Conservation (phyloP, 2,329 filamentous ascomycete species). For the Diaporthe sp. region DNA sequence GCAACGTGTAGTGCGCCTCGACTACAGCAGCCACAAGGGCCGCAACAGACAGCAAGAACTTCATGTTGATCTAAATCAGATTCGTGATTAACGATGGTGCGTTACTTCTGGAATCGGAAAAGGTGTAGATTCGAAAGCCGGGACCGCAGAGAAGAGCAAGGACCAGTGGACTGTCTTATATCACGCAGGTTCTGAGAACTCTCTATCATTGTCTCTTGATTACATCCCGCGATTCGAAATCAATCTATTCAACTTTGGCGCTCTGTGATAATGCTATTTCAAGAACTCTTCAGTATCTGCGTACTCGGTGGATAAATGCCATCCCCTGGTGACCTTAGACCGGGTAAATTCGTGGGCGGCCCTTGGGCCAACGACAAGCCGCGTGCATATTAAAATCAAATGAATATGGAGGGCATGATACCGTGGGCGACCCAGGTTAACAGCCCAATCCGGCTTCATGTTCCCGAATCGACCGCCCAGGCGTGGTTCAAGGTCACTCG, state of each 20-base stretch:
- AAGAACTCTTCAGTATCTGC: not conserved
- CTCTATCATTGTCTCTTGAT: not conserved
- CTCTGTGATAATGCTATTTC: not conserved
- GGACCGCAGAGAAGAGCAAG: too few relatives aligned
- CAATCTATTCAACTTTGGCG: not conserved
- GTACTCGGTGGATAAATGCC: not conserved
- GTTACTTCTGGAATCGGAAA: not conserved
- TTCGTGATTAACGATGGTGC: not conserved
- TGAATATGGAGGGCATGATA: not conserved
- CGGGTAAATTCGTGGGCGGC: not conserved
- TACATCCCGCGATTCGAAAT: not conserved
- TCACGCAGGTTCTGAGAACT: not conserved
- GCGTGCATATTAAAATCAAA: conserved; percentile 4
- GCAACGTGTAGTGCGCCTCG: conserved; percentile 23
- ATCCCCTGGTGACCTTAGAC: not conserved
- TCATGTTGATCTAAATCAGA: not conserved
- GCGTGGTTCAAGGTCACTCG: not conserved
- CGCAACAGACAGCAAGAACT: not conserved
- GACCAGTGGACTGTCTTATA: not conserved
- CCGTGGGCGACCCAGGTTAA: not conserved
- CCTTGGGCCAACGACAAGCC: not conserved
- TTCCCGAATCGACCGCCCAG: not conserved
- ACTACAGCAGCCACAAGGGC: conserved; percentile 1
- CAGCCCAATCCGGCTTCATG: not conserved
- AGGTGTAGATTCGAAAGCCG: too few relatives aligned